Conservation (phyloP, 345 rosid genomes). For the Pistacia vera region DNA sequence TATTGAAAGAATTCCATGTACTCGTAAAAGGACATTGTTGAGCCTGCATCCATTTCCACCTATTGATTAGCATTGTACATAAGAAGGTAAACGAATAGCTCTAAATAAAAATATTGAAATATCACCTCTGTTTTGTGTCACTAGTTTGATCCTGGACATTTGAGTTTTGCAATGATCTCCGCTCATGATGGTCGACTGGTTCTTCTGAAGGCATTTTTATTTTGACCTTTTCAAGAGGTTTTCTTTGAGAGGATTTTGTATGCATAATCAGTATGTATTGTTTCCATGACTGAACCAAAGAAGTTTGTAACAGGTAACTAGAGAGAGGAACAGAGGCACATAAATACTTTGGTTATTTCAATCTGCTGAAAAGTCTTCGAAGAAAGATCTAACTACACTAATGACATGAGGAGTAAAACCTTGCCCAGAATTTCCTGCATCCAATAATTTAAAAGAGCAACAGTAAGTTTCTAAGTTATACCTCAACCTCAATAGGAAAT, state of each 20-base stretch:
- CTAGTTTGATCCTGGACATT: constrained; percentile 22
- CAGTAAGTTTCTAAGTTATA: constrained; percentile 6
- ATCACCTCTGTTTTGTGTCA: constrained; percentile 40
- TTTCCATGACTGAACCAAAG: constrained; percentile 98
- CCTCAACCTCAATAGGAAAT: not conserved
- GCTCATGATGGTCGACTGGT: constrained; percentile 27
- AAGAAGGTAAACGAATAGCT: not conserved
- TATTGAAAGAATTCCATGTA: constrained; percentile 33
- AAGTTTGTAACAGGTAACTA: constrained; percentile 95
- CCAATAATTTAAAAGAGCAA: constrained; percentile 12
- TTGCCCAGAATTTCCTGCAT: constrained; percentile 72
- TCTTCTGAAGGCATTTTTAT: constrained; percentile 32
- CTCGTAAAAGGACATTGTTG: constrained; percentile 43
- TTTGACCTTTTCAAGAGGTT: constrained; percentile 30
- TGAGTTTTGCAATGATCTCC: constrained; percentile 26
- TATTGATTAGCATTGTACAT: not conserved
- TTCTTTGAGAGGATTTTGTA: constrained; percentile 48
- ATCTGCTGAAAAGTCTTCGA: not conserved
- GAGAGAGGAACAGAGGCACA: constrained; percentile 23
- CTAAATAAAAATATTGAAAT: not conserved
- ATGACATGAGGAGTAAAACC: constrained; percentile 82
- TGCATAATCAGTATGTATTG: constrained; percentile 76
- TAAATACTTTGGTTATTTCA: constrained; percentile 1
- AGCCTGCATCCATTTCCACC: constrained; percentile 40
- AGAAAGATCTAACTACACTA: constrained; percentile 31